A percentile compares a stretch with the other conserved stretches of the same genome.
Evolutionary conservation across 2,329 filamentous ascomycete species (phyloP).

Genomic region (Xylariaceae sp.): DNA sequence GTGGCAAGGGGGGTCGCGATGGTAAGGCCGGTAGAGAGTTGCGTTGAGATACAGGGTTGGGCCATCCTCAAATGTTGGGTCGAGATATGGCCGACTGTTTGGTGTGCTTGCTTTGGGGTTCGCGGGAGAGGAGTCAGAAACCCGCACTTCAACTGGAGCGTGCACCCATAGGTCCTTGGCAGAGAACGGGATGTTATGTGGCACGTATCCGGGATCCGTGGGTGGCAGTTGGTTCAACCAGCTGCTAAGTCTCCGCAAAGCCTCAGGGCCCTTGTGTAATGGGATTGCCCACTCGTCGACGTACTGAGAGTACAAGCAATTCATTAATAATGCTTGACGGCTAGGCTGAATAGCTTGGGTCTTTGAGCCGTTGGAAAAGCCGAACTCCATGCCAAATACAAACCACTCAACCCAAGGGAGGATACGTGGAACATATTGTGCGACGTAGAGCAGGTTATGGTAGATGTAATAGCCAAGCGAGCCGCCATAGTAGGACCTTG

Average conservation of each 20-base stretch:
- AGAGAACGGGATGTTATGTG: slow-evolving; percentile 79
- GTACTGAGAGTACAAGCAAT: slow-evolving; percentile 97
- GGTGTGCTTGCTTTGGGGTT: slow-evolving; percentile 31
- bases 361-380: slow-evolving; percentile 74
- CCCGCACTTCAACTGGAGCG: slow-evolving; percentile 90
- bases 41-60: slow-evolving; percentile 90
- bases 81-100: slow-evolving; percentile 59
- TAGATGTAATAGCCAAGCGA: slow-evolving; percentile 86
- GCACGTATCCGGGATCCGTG: slow-evolving; percentile 68
- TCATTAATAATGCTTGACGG: slow-evolving; percentile 85
- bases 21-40: slow-evolving; percentile 85
- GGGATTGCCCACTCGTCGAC: slow-evolving; percentile 99
- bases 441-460: slow-evolving; percentile 84
- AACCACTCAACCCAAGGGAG: slow-evolving; percentile 94
- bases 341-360: slow-evolving; percentile 82
- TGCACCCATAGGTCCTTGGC: slow-evolving; percentile 82
- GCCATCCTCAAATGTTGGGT: slow-evolving; percentile 71
- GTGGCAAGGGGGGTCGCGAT: slow-evolving; percentile 76
- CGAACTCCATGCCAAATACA: slow-evolving; percentile 97
- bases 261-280: slow-evolving; percentile 84
- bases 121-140: slow-evolving; percentile 70
- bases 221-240: slow-evolving; percentile 76
- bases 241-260: slow-evolving; percentile 78
- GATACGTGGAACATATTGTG: slow-evolving; percentile 78
- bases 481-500: slow-evolving; percentile 80